Evolutionary conservation across 2,329 filamentous ascomycete species (phyloP).

Genomic region (Zopfia rhizophila): DNA sequence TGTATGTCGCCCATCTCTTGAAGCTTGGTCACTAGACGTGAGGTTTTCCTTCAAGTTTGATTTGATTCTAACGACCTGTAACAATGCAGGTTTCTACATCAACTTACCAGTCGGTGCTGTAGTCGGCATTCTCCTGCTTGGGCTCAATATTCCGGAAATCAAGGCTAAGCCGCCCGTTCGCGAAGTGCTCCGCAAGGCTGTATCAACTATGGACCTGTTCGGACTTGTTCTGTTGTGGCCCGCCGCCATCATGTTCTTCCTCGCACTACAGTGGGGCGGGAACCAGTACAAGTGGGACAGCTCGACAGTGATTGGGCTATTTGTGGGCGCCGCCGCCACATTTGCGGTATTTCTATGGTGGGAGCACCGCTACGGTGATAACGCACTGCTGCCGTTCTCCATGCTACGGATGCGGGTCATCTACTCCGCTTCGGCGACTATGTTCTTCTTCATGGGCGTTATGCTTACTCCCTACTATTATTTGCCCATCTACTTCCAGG

Average conservation of each 20-base stretch:
- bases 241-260: constrained; percentile 16
- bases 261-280: constrained; percentile 41
- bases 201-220: constrained; percentile 26
- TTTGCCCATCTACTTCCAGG: constrained; percentile 57
- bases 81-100: constrained; percentile 32
- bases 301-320: constrained; percentile 42
- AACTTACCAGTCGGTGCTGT: constrained; percentile 38
- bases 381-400: constrained; percentile 41
- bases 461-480: constrained; percentile 44
- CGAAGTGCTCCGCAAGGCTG: constrained; percentile 12
- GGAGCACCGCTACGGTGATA: constrained; percentile 44
- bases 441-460: neutral
- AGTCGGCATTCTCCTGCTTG: constrained; percentile 40
- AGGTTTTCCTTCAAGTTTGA: too few species aligned
- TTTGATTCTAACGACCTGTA: constrained; percentile 53
- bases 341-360: constrained; percentile 44
- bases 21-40: constrained; percentile 1
- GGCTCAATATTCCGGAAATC: constrained; percentile 35
- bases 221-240: constrained; percentile 27
- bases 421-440: neutral
- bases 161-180: constrained; percentile 11
- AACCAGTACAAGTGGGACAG: constrained; percentile 44
- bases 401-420: constrained; percentile 29
- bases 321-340: constrained; percentile 42
- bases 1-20: constrained; percentile 35